Conservation (phyloP, 1,284 basidiomycete species). For the Microbotryomycetes sp. region DNA sequence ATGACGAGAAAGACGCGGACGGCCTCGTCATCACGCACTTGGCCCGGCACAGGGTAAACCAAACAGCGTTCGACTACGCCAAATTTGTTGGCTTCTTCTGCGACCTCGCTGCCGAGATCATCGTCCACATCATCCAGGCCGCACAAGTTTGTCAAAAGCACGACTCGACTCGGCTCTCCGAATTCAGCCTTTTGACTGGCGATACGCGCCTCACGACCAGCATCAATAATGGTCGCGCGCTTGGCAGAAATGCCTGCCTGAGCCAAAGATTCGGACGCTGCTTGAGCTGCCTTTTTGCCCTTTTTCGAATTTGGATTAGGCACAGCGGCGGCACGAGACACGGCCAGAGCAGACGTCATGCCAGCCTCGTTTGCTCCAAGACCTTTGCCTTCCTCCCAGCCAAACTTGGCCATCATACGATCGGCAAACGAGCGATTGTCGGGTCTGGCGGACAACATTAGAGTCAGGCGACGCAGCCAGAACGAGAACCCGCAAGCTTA, state of each 20-base stretch:
- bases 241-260: constrained; percentile 6
- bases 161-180: constrained; percentile 79
- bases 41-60: constrained; percentile 22
- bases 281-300: constrained; percentile 39
- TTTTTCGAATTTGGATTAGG: constrained; percentile 39
- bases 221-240: constrained; percentile 12
- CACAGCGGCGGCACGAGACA: not conserved
- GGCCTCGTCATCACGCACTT: constrained; percentile 59
- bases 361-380: constrained; percentile 74
- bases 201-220: constrained; percentile 11
- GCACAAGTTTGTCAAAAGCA: constrained; percentile 81
- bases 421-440: constrained; percentile 57
- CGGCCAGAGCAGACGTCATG: constrained; percentile 68
- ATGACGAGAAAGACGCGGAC: constrained; percentile 78
- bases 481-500: too few relatives aligned
- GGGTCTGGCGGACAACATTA: not conserved
- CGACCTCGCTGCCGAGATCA: constrained; percentile 77
- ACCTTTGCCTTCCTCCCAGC: constrained; percentile 85
- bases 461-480: not conserved
- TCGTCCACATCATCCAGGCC: constrained; percentile 72
- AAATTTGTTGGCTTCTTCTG: constrained; percentile 76
- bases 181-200: constrained; percentile 43
- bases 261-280: not conserved
- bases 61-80: constrained; percentile 35
- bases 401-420: constrained; percentile 84